Evolutionary conservation across 306 rosid species (phyloP).

Genomic region (Sphenostylis stenocarpa): DNA sequence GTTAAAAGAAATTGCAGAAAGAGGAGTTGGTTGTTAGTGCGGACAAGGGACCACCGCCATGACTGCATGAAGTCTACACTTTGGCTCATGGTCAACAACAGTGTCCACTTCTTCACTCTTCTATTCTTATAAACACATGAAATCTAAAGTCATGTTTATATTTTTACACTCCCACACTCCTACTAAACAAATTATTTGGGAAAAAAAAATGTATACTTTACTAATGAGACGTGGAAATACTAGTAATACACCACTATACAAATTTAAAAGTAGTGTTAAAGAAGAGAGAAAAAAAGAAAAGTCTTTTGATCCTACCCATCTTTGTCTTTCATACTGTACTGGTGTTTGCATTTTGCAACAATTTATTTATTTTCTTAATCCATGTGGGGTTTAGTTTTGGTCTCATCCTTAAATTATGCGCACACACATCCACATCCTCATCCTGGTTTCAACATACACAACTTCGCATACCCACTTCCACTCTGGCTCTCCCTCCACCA

Average conservation of each 20-base stretch:
- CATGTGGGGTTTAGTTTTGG: slow-evolving; percentile 22
- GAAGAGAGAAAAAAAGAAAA: no score
- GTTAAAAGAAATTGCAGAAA: neutral
- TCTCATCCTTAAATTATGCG: neutral
- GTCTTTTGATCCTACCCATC: no score
- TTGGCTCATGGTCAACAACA: no score
- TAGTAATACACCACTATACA: no score
- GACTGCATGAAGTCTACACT: neutral
- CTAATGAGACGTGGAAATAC: no score
- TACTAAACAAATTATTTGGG: no score
- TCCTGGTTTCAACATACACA: neutral
- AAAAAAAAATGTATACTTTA: no score
- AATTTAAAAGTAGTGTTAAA: neutral
- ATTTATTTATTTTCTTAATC: neutral
- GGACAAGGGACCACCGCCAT: neutral
- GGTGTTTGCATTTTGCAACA: neutral
- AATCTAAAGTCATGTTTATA: no score
- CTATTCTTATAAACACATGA: no score
- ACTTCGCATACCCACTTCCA: neutral
- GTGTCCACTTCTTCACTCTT: no score
- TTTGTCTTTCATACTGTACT: no score
- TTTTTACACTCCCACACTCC: no score
- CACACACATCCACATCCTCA: neutral
- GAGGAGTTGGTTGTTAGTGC: neutral
- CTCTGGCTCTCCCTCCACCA: slow-evolving; percentile 25